Evolutionary conservation across 176 grass and related monocot genomes (phyloP), one percentile per base, ranked within the genome.

Genomic region (Aegilops speltoides): DNA sequence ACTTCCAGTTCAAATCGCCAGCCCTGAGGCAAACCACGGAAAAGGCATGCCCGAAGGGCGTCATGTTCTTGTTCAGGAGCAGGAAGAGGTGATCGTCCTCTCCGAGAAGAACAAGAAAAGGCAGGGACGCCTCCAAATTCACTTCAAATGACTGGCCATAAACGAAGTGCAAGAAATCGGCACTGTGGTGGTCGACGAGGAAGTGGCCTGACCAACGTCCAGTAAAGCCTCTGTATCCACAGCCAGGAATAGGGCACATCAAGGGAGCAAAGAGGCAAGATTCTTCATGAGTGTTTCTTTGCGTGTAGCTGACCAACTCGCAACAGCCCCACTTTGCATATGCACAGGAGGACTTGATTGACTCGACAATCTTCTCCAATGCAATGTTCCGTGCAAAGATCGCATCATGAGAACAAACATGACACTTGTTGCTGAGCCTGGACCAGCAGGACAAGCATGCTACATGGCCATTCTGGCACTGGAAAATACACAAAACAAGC

Each of bases 391-490:
- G 91, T 15, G 20, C 78, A 31, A 82, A 82, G 33, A 80, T 79
- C 0, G 78, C 83, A 22, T 88, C 16, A 23, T 33, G 34, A 67
- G 86, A 90, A 83, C 93, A 98, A 22, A 93, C 11, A 43, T 90
- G 85, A 41, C 95, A 95, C 82, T 95, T 98, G 37, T 95, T 84
- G 14, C 7, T 78, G 22, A 98, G 86, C 80, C 66, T 95, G 25
- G 88, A 90, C 81, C 95, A 93, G 86, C 95, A 98, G 56, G 89
- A 90, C 83, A 80, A 62, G 48, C 95, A 98, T 12, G 88, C 93
- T 76, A 98, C 89, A 84, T 98, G 96, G 34, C 96, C 93, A 73
- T 92, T 92, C 45, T 69, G 81, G 82, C 95, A 98, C 93, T 93
- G 79, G 7, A 90, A 84, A 94, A 89, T 79, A 75, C 40, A 83